These are phyloP conservation scores for Zymoseptoria pseudotritici DNA, from an alignment of 2,329 filamentous ascomycete species.

Conservation along the genomic window DNA sequence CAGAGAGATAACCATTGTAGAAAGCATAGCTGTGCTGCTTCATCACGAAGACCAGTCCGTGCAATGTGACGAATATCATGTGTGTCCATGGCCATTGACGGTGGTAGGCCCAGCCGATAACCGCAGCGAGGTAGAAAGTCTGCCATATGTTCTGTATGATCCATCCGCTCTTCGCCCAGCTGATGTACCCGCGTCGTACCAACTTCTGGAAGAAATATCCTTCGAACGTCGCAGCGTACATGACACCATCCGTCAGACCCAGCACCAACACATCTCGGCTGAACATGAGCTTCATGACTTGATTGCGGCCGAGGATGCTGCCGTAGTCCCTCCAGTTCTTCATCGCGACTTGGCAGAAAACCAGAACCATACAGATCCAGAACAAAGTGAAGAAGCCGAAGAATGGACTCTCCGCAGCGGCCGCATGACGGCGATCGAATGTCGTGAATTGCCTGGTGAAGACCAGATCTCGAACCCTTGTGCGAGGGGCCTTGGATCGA, in stretches of 20 bases:
- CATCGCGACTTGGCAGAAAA: slow-evolving; percentile 59
- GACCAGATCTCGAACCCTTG: slow-evolving; percentile 49
- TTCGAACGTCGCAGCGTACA: slow-evolving; percentile 60
- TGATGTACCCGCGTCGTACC: slow-evolving; percentile 52
- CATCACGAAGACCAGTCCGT: slow-evolving; percentile 70
- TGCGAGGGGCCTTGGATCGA: slow-evolving; percentile 30
- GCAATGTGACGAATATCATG: slow-evolving; percentile 68
- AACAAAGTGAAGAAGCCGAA: slow-evolving; percentile 75
- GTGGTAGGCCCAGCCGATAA: slow-evolving; percentile 59
- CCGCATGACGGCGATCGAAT: slow-evolving; percentile 65
- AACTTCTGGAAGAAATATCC: slow-evolving; percentile 58
- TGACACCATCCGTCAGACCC: slow-evolving; percentile 57
- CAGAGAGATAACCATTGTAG: slow-evolving; percentile 60
- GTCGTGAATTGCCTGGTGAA: slow-evolving; percentile 62
- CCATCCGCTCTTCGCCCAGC: slow-evolving; percentile 65
- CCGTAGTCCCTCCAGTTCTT: slow-evolving; percentile 64
- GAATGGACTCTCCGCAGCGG: slow-evolving; percentile 60
- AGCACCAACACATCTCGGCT: slow-evolving; percentile 45
- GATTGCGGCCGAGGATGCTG: slow-evolving; percentile 60
- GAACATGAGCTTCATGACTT: slow-evolving; percentile 65
- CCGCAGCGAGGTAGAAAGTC: slow-evolving; percentile 51
- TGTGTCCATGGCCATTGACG: slow-evolving; percentile 79
- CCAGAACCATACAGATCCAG: slow-evolving; percentile 62
- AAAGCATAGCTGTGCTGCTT: slow-evolving; percentile 76
- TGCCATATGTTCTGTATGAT: slow-evolving; percentile 71